Conservation (phyloP, 2,329 filamentous ascomycete species). For the Paracorniculantispora psalliotae region DNA sequence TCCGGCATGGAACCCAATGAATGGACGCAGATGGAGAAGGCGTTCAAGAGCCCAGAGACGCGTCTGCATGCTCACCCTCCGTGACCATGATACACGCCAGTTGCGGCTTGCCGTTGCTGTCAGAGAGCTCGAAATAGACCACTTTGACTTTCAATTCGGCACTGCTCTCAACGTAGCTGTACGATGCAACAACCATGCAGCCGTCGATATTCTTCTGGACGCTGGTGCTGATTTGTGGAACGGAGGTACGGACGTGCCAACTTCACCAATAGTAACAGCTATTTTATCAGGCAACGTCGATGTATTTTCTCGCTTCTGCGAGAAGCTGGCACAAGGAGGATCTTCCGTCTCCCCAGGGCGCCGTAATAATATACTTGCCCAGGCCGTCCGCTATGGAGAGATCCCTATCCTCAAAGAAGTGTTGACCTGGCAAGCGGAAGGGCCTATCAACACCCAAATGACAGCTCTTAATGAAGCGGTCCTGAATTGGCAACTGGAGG, state of each 20-base stretch:
- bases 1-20: slow-evolving; percentile 2
- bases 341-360: not conserved
- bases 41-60: slow-evolving; percentile 3
- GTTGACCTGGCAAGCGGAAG: slow-evolving; percentile 5
- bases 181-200: slow-evolving; percentile 5
- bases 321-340: not conserved
- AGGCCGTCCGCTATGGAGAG: not conserved
- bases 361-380: not conserved
- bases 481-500: not conserved
- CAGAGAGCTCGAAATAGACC: not conserved
- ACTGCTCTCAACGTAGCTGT: slow-evolving; percentile 6
- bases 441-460: not conserved
- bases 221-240: slow-evolving; percentile 2
- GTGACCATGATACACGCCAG: slow-evolving; percentile 4
- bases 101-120: slow-evolving; percentile 3
- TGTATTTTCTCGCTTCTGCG: not conserved
- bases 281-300: slow-evolving; percentile 2
- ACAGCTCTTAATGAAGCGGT: not conserved
- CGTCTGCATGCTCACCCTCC: slow-evolving; percentile 5
- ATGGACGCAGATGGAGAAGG: not conserved
- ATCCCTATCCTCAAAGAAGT: slow-evolving; percentile 4
- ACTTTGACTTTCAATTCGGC: slow-evolving; percentile 1
- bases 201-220: slow-evolving; percentile 6
- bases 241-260: not conserved
- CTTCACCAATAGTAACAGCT: not conserved